phyloP scores from a whole-genome alignment of 768 basidiomycete species.

The Wakefieldia striispora region DNA sequence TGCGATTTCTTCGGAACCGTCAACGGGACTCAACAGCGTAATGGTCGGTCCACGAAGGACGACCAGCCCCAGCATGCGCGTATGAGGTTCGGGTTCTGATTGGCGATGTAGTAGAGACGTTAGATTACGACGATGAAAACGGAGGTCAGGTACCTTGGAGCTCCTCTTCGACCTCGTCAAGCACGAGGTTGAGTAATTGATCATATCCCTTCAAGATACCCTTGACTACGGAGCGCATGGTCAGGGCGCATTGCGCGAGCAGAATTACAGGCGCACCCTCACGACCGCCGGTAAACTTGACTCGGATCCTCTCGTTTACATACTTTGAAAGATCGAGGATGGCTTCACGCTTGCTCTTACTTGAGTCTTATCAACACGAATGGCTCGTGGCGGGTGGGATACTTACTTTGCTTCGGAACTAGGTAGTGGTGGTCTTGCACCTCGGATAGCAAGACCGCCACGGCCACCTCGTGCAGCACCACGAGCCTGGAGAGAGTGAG shows the following conservation, averaged over 20 bases:
- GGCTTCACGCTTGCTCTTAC: constrained; percentile 71
- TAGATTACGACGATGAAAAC: constrained; percentile 13
- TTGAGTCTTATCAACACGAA: constrained; percentile 32
- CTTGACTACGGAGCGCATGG: constrained; percentile 53
- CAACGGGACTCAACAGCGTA: constrained; percentile 89
- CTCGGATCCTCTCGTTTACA: constrained; percentile 85
- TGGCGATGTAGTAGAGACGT: constrained; percentile 3
- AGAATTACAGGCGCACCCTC: constrained; percentile 58
- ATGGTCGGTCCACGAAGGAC: constrained; percentile 94
- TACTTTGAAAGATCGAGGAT: constrained; percentile 96
- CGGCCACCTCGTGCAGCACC: constrained; percentile 49
- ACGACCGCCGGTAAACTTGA: constrained; percentile 97
- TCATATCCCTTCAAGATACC: constrained; percentile 95
- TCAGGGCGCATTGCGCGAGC: neutral
- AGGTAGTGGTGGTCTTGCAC: constrained; percentile 13
- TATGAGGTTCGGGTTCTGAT: constrained; percentile 62
- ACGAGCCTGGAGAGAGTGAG: constrained; percentile 52
- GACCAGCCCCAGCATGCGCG: constrained; percentile 73
- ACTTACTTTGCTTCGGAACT: constrained; percentile 29
- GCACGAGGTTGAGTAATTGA: constrained; percentile 92
- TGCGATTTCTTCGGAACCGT: constrained; percentile 91
- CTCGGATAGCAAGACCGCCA: constrained; percentile 36
- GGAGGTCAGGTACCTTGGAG: constrained; percentile 50
- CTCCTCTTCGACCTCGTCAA: constrained; percentile 92
- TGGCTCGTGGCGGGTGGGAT: constrained; percentile 1